Evolutionary conservation across 1,284 basidiomycete species (phyloP), one percentile per base, ranked within the genome.

Genomic region (Ceratobasidium sp.): DNA sequence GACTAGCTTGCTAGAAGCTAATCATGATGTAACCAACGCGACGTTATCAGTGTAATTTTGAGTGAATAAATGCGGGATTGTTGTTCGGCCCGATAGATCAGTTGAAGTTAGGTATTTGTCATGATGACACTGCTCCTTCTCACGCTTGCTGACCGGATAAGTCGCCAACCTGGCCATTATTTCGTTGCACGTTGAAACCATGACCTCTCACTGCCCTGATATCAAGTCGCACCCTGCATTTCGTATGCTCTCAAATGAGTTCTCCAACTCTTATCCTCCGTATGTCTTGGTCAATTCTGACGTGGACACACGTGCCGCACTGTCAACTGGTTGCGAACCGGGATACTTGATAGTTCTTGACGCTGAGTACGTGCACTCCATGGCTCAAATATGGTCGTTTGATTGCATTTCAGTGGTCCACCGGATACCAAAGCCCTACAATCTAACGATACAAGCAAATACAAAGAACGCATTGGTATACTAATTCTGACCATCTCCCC

Each of bases 181-280:
- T n/a, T n/a, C n/a, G n/a, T n/a, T 20, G 1, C 17, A 1, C 53
- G 1, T 22, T 3, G 17, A 6, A 6, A 32, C 15, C 35, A 60
- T 60, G 57, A 10, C 49, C 15, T 27, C 35, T 6, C 43, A 49
- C 20, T n/a, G 17, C 20, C 62, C 62, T 5, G 38, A 50, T 8
- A 65, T 67, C n/a, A 55, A 25, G 6, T 54, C 64, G 12, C 64
- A 67, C 35, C 40, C 50, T 15, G 27, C 12, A 6, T 55, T 67
- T 42, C 64, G 52, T 8, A 3, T 15, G 8, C 27, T 54, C 25
- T 67, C 64, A 2, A 43, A 55, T 15, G 52, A 67, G 1, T 67
- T 67, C 29, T 67, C 47, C 15, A 55, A 67, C 32, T 52, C 64
- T 20, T 67, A 67, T 31, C 52, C 64, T 27, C 52, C 64, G 3